Evolutionary conservation across 2,329 filamentous ascomycete species (phyloP).

Genomic region (Colletotrichum spaethianum): DNA sequence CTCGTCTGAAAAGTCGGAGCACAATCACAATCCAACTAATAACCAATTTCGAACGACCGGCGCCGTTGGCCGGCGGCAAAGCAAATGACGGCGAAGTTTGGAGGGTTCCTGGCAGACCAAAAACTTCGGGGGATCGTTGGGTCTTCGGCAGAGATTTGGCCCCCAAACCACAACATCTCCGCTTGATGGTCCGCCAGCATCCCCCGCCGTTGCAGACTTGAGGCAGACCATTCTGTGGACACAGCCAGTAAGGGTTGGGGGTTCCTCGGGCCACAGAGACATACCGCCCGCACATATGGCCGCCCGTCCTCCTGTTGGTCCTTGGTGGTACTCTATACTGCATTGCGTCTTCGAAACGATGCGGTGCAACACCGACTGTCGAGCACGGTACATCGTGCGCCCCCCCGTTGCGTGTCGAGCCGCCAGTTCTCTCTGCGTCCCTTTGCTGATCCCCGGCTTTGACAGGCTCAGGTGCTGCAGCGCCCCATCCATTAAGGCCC

Average conservation of each 20-base stretch:
- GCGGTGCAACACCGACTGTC: constrained; percentile 5
- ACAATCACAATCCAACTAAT: too few species aligned
- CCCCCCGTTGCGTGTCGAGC: background rate
- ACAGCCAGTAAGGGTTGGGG: background rate
- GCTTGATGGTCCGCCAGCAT: background rate
- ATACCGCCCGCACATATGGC: background rate
- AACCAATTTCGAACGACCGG: background rate
- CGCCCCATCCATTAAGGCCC: background rate
- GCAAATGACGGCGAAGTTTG: background rate
- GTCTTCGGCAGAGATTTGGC: constrained; percentile 27
- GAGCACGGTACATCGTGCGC: constrained; percentile 3
- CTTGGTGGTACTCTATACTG: background rate
- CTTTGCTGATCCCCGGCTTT: background rate
- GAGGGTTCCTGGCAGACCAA: background rate
- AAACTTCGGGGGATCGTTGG: constrained; percentile 12
- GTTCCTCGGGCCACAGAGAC: background rate
- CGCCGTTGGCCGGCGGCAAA: background rate
- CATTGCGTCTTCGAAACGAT: background rate
- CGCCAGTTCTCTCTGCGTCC: background rate
- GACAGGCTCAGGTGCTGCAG: background rate
- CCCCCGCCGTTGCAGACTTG: constrained; percentile 3
- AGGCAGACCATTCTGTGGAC: background rate
- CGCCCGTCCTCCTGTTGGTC: background rate
- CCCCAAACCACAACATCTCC: background rate
- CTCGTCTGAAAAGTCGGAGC: background rate